Evolutionary conservation across 169 alveolate species (phyloP), one percentile per base, ranked within the genome.

Genomic region (Perkinsus chesapeaki): DNA sequence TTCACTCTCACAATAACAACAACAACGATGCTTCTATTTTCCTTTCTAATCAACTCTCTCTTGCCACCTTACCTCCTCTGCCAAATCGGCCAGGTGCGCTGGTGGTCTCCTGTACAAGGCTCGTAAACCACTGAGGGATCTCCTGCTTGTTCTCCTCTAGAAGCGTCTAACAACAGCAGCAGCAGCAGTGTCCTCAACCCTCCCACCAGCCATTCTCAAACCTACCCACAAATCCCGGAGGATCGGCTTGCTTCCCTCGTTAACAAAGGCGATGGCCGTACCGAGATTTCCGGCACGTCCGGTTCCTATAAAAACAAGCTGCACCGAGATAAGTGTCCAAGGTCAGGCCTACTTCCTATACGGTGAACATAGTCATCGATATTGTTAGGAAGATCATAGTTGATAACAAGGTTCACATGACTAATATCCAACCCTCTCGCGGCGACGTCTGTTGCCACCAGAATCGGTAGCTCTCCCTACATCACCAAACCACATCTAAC

Each of bases 401-500:
- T 98, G 39, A 99, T 97, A 36, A 99, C 99, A 92, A 97, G 98
- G 39, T 98, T 97, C 72, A 99, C 99, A 94, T 98, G 97, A 23
- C 99, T 98, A 91, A 99, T 98, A 94, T 99, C 99, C 38, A 99
- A 95, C 0, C 99, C 99, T 93, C 99, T 96, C 39, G 99, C 99
- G 3, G 99, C 99, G 36, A 99, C 99, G 95, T 99, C 99, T 3
- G 99, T 99, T 38, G 99, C 99, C 9, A 99, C 99, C 92, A 99
- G 95, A 82, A 98, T 98, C 91, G 98, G 98, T 47, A 98, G 94
- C 72, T 96, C 97, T 3, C 99, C 99, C 73, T 98, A 96, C 95
- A 97, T 98, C 94, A 99, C 98, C 92, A 96, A 93, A 27, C 95
- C 73, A 0, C 72, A 39, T 31, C 19, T 72, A 0, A 9, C 39